Evolutionary conservation across 192 early-diverging fungal species (phyloP), one percentile per base, ranked within the genome.

Genomic region (Phlyctochytrium arcticum): DNA sequence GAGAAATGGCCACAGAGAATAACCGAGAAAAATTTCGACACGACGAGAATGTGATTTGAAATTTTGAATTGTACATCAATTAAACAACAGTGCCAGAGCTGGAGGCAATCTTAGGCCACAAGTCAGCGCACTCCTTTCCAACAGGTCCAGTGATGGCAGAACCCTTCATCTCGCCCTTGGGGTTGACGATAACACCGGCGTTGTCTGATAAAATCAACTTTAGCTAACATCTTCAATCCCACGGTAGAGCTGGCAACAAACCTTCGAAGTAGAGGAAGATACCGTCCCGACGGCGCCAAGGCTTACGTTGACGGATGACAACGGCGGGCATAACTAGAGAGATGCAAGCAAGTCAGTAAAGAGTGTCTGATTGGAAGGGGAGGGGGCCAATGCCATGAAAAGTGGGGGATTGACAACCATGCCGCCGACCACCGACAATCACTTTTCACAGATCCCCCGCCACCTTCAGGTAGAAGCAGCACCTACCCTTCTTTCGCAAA

Each of bases 151-250:
- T 98, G 78, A 99, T 99, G 61, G 94, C 98, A 58, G 96, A 98
- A 72, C 98, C 98, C 85, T 98, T 98, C 95, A 98, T 98, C 77
- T 98, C 95, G 76, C 95, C 95, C 88, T 96, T 95, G 69, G 91
- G 91, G 90, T 98, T 99, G 76, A 97, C 97, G 74, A 98, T 98
- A 62, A 99, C 98, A 87, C 98, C 98, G 67, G 98, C 98, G 87
- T 99, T 99, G 85, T 99, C 97, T 72, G 48, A 58, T 37, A 57
- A 56, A 67, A 48, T 47, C 39, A 53, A 53, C 15, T 23, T 12
- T 53, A 0, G 29, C 1, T 30, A 1, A 19, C 15, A 42, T 44
- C 39, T 19, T n/a, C 12, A 30, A 53, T 12, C 29, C 21, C 2
- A 12, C n/a, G 3, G 2, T 19, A 54, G 29, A 10, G 61, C 9